These are phyloP conservation scores for Pisolithus marmoratus DNA, from an alignment of 768 basidiomycete genomes.

Conservation along the genomic window DNA sequence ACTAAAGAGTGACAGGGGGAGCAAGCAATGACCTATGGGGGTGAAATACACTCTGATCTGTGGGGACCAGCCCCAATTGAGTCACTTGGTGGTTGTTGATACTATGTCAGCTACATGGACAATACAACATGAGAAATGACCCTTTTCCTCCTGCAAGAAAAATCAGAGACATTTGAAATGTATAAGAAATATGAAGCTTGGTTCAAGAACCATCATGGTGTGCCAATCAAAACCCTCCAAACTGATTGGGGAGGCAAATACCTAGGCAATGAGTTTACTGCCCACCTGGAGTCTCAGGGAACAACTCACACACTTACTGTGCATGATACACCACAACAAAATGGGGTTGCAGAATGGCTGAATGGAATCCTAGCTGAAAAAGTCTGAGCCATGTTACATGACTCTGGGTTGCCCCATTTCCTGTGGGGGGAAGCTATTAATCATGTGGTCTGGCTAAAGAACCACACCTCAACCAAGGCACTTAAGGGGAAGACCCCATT, in stretches of 20 bases:
- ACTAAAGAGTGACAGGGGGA: neutral
- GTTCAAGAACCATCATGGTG: neutral
- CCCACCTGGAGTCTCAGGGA: neutral
- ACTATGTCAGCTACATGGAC: constrained; percentile 10
- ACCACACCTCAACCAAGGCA: neutral
- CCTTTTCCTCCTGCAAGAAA: no score
- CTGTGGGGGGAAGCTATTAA: no score
- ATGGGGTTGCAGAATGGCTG: neutral
- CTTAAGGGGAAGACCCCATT: neutral
- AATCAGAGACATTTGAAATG: no score
- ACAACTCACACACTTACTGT: neutral
- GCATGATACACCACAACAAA: neutral
- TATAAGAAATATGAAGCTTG: neutral
- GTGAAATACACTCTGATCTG: constrained; percentile 1
- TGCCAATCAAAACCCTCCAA: neutral
- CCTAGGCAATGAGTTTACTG: neutral
- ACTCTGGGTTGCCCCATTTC: neutral
- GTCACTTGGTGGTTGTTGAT: neutral
- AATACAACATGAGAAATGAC: no score
- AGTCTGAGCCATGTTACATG: neutral
- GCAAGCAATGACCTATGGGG: neutral
- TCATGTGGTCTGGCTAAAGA: neutral
- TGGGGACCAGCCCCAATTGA: neutral
- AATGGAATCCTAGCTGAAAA: neutral
- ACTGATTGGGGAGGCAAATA: neutral